A percentile compares a stretch with the other conserved stretches of the same genome.
These are phyloP conservation scores for Cladosporium sp. DNA, from an alignment of 2,329 filamentous ascomycete genomes.

Conservation along the genomic window DNA sequence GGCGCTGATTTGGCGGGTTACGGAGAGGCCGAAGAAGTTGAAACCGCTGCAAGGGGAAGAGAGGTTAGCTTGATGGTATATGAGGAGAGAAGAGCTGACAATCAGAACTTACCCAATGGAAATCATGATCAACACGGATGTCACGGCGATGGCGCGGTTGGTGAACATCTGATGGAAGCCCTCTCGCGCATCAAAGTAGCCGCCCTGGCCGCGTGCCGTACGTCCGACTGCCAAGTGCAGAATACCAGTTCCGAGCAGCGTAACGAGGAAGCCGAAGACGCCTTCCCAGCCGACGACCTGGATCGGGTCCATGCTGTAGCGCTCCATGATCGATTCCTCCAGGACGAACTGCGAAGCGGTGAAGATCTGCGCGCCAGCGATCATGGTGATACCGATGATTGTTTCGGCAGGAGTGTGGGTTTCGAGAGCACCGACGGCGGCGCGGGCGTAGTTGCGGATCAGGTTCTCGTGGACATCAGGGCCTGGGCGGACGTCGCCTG, in stretches of 20 bases:
- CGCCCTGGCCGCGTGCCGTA: constrained; percentile 71
- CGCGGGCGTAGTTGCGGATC: constrained; percentile 30
- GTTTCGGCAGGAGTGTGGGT: constrained; percentile 65
- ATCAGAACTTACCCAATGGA: constrained; percentile 77
- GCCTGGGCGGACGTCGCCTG: constrained; percentile 37
- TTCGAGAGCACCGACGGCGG: constrained; percentile 40
- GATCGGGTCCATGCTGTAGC: constrained; percentile 79
- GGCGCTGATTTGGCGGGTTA: constrained; percentile 85
- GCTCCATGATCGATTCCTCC: constrained; percentile 88
- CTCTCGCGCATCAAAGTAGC: constrained; percentile 88
- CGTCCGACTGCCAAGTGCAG: constrained; percentile 76
- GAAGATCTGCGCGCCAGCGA: constrained; percentile 93
- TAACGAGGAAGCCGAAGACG: constrained; percentile 82
- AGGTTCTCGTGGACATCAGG: constrained; percentile 30
- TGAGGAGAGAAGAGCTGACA: not conserved
- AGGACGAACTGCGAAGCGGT: constrained; percentile 95
- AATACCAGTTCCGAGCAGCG: constrained; percentile 74
- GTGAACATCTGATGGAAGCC: constrained; percentile 79
- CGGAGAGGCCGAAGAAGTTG: constrained; percentile 97
- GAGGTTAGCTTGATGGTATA: not conserved
- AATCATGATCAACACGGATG: constrained; percentile 91
- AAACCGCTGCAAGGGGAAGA: constrained; percentile 66
- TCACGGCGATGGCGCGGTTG: constrained; percentile 69
- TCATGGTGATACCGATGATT: constrained; percentile 81
- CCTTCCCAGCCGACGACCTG: constrained; percentile 96